Conservation (phyloP, 2,329 filamentous ascomycete genomes). For the Botryosphaeria dothidea region DNA sequence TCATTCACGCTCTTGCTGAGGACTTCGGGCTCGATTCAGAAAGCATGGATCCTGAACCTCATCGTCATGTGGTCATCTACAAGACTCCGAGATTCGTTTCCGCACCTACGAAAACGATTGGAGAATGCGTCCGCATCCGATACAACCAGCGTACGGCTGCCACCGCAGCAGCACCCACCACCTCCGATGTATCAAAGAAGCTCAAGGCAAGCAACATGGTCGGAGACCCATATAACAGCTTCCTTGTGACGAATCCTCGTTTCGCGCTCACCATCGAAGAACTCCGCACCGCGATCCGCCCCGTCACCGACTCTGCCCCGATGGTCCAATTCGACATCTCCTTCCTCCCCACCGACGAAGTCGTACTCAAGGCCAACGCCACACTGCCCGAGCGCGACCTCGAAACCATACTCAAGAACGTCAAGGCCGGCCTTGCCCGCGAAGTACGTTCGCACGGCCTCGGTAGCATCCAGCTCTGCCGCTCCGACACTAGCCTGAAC, state of each 20-base stretch:
- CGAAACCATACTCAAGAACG: conserved; percentile 44
- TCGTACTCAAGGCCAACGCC: conserved; percentile 58
- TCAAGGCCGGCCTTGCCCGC: conserved; percentile 46
- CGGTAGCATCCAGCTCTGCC: conserved; percentile 51
- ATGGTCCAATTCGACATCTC: conserved; percentile 60
- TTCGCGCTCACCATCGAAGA: conserved; percentile 81
- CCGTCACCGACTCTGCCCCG: conserved; percentile 55
- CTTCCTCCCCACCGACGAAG: conserved; percentile 70
- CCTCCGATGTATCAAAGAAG: conserved; percentile 36
- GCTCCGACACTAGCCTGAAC: conserved; percentile 52
- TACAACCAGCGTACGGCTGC: conserved; percentile 42
- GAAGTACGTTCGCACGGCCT: conserved; percentile 46
- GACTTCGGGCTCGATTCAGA: conserved; percentile 90
- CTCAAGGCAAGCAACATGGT: conserved; percentile 44
- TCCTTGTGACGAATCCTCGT: conserved; percentile 66
- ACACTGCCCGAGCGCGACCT: conserved; percentile 40
- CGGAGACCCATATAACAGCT: conserved; percentile 67
- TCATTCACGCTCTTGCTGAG: conserved; percentile 80
- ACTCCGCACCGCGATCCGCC: conserved; percentile 54
- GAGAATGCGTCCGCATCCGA: conserved; percentile 61
- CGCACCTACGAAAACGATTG: conserved; percentile 75
- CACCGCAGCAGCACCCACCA: conserved; percentile 32
- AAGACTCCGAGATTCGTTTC: conserved; percentile 80
- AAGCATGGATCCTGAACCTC: conserved; percentile 86
- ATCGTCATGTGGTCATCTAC: conserved; percentile 86